A percentile compares a stretch with the other conserved stretches of the same genome.
These are phyloP conservation scores for Fusarium circinatum DNA, from an alignment of 2,329 filamentous ascomycete genomes.

Conservation along the genomic window DNA sequence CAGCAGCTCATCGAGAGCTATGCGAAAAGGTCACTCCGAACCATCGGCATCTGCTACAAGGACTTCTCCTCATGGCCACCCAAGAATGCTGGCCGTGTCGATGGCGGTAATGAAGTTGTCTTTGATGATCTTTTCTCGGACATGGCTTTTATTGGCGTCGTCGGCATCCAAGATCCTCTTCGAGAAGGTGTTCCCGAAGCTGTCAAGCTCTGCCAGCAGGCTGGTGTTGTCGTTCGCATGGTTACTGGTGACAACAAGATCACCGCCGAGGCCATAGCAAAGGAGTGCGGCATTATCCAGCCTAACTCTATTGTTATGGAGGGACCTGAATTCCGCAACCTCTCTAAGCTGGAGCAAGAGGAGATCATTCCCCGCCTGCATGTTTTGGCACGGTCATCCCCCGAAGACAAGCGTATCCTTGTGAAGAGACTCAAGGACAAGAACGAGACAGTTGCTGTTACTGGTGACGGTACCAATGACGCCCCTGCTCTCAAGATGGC, in stretches of 20 bases:
- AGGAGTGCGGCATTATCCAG: constrained; percentile 80
- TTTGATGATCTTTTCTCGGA: constrained; percentile 75
- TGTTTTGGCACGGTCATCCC: constrained; percentile 78
- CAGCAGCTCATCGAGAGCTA: constrained; percentile 79
- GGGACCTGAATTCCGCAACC: constrained; percentile 79
- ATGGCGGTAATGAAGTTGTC: constrained; percentile 67
- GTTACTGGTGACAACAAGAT: constrained; percentile 86
- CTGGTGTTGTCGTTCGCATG: constrained; percentile 85
- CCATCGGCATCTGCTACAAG: constrained; percentile 84
- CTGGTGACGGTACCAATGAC: constrained; percentile 86
- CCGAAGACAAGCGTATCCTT: constrained; percentile 79
- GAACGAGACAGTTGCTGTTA: constrained; percentile 83
- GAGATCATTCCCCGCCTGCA: constrained; percentile 75
- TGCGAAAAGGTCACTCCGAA: constrained; percentile 81
- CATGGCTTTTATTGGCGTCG: constrained; percentile 75
- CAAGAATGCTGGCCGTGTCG: constrained; percentile 63
- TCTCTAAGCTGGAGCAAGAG: constrained; percentile 72
- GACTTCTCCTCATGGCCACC: constrained; percentile 91
- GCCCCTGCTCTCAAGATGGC: constrained; percentile 83
- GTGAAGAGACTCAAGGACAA: constrained; percentile 77
- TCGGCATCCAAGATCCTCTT: constrained; percentile 85
- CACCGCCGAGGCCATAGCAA: constrained; percentile 81
- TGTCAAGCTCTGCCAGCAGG: constrained; percentile 76
- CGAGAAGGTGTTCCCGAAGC: constrained; percentile 79
- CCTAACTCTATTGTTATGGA: constrained; percentile 78